Percentiles rank a stretch among this genome's conserved stretches.
Evolutionary conservation across 805 yeast species (phyloP).

Genomic region (Kregervanrija fluxuum): DNA sequence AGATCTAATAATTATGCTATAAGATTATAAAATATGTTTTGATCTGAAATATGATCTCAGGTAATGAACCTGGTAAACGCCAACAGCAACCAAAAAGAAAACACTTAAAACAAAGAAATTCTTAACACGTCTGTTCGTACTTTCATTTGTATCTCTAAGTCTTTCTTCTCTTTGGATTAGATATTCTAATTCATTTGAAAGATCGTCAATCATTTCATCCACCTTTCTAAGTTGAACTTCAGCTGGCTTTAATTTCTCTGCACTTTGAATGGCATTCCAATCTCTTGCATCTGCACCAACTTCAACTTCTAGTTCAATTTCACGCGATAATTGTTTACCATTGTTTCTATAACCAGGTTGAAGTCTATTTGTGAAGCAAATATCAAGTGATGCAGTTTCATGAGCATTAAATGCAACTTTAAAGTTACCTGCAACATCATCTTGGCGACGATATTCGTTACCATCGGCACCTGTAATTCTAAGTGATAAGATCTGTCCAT

Average conservation of each 20-base stretch:
- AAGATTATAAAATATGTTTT: constrained; percentile 60
- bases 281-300: constrained; percentile 96
- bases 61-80: constrained; percentile 89
- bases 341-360: constrained; percentile 34
- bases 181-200: constrained; percentile 72
- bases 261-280: constrained; percentile 91
- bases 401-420: constrained; percentile 82
- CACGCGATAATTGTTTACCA: constrained; percentile 40
- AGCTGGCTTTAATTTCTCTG: constrained; percentile 86
- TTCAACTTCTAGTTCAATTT: constrained; percentile 85
- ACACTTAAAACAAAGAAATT: constrained; percentile 72
- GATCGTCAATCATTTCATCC: constrained; percentile 80
- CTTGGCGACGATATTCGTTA: constrained; percentile 74
- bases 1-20: background rate
- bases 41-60: constrained; percentile 88
- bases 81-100: constrained; percentile 64
- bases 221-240: constrained; percentile 85
- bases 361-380: constrained; percentile 73
- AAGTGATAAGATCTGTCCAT: constrained; percentile 76
- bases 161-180: constrained; percentile 83
- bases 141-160: constrained; percentile 94
- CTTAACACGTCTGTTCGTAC: constrained; percentile 88
- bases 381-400: constrained; percentile 77
- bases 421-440: constrained; percentile 64
- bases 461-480: constrained; percentile 71